Evolutionary conservation across 129 eudicot species (phyloP), one percentile per base, ranked within the genome.

Genomic region (Chrysanthemum seticuspe): DNA sequence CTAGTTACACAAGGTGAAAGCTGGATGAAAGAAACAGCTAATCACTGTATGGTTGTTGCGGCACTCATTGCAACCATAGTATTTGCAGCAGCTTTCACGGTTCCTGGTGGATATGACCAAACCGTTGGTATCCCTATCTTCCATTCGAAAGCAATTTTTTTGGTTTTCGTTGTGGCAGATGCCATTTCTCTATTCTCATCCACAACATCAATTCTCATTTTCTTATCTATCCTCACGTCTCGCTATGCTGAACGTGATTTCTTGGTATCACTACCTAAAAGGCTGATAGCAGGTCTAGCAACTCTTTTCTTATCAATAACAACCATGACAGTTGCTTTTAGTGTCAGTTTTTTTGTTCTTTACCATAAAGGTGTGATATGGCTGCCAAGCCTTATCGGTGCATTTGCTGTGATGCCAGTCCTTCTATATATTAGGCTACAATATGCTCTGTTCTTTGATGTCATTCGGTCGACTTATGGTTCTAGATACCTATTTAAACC

Each of bases 241-340:
- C 70, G 77, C 12, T 73, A 62, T 6, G 83, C 83, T 1, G 79
- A 79, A 65, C n/a, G 13, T 19, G 83, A 74, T 67, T 79, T 79
- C 68, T 66, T 74, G 44, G 15, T 50, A 34, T 57, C 74, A 2
- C 27, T 79, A 40, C 77, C 82, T n/a, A 56, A 23, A 73, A 73
- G 61, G 61, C 14, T 73, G 13, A 25, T 62, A 3, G 27, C 21
- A 0, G 77, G 70, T 73, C 10, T 73, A 15, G 21, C 64, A 25
- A 23, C 50, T 9, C 77, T 73, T 73, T 59, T 48, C 61, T 49
- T 73, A 12, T 73, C 77, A 1, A 73, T 73, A 5, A 27, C 25
- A 62, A 62, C 77, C 19, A 73, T 73, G 77, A 73, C 55, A 0
- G 2, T 73, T 3, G 34, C 67, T 61, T 73, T 73, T 49, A 36